Percentiles rank a stretch among this genome's conserved stretches.
Evolutionary conservation across 1,284 basidiomycete species (phyloP).

Genomic region (Earliella scabrosa): DNA sequence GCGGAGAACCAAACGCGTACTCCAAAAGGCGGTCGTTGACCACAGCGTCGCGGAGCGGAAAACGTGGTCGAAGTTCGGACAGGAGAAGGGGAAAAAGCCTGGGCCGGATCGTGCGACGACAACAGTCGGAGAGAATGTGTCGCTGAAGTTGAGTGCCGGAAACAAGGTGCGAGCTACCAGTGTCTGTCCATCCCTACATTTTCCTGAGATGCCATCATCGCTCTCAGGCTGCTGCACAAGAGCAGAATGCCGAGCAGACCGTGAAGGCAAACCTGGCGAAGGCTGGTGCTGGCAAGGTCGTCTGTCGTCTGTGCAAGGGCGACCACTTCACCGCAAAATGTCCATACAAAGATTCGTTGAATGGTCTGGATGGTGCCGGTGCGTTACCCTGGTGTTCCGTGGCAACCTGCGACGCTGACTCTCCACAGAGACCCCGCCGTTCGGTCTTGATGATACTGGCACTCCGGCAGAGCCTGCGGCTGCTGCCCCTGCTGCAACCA

Average conservation of each 20-base stretch:
- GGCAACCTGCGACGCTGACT: too few relatives aligned
- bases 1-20: slow-evolving; percentile 83
- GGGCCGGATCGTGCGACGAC: slow-evolving; percentile 96
- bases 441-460: slow-evolving; percentile 56
- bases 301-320: slow-evolving; percentile 95
- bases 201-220: too few relatives aligned
- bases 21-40: slow-evolving; percentile 93
- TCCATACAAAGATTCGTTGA: slow-evolving; percentile 95
- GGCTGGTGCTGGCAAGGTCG: slow-evolving; percentile 85
- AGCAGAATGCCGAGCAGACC: slow-evolving; percentile 72
- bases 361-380: slow-evolving; percentile 73
- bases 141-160: slow-evolving; percentile 85
- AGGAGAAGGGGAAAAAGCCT: slow-evolving; percentile 85
- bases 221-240: slow-evolving; percentile 58
- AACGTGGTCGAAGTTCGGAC: slow-evolving; percentile 94
- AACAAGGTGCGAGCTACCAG: slow-evolving; percentile 63
- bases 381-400: slow-evolving; percentile 23
- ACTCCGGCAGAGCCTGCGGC: slow-evolving; percentile 47
- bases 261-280: slow-evolving; percentile 73
- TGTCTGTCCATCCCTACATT: too few relatives aligned
- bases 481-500: slow-evolving; percentile 40
- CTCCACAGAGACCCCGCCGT: slow-evolving; percentile 51
- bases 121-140: slow-evolving; percentile 92
- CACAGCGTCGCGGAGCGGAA: slow-evolving; percentile 94
- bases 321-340: slow-evolving; percentile 98